Evolutionary conservation across 495 filamentous ascomycete species (phyloP).

Genomic region (Hypoxylon fuscum): DNA sequence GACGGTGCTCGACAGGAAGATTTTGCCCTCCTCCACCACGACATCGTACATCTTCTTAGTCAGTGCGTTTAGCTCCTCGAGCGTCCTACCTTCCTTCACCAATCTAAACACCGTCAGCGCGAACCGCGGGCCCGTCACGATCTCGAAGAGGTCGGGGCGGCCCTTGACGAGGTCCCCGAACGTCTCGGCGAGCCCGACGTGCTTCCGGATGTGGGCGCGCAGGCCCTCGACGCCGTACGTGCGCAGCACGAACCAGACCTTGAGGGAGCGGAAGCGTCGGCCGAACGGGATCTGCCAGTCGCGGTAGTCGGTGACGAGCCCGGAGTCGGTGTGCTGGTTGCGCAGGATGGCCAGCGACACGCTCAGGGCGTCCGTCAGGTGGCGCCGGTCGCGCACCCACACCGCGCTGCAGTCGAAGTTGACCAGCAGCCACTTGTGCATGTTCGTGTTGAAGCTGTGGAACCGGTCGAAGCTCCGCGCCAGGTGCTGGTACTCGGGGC

Average conservation of each 20-base stretch:
- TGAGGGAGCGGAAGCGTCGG: constrained; percentile 87
- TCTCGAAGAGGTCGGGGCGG: constrained; percentile 78
- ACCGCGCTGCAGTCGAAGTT: constrained; percentile 93
- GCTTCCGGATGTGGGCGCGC: constrained; percentile 73
- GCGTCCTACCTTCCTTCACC: constrained; percentile 22
- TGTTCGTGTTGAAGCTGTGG: constrained; percentile 92
- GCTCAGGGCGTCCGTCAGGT: constrained; percentile 80
- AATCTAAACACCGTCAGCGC: constrained; percentile 81
- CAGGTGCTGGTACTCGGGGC: constrained; percentile 80
- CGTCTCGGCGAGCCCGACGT: constrained; percentile 71
- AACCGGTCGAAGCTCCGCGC: constrained; percentile 69
- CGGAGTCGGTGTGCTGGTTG: constrained; percentile 80
- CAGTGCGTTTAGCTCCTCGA: constrained; percentile 62
- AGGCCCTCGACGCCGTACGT: constrained; percentile 85
- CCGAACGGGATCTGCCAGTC: constrained; percentile 99
- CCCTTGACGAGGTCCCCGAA: constrained; percentile 67
- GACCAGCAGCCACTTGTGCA: constrained; percentile 97
- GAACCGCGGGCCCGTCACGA: constrained; percentile 80
- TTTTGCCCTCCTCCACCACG: constrained; percentile 77
- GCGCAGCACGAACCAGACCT: constrained; percentile 97
- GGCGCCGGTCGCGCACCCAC: constrained; percentile 76
- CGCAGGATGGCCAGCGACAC: constrained; percentile 81
- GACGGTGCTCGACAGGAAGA: constrained; percentile 84
- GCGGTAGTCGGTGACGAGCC: constrained; percentile 93
- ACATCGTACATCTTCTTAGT: constrained; percentile 82